Evolutionary conservation across 2,329 filamentous ascomycete genomes (phyloP), one percentile per base, ranked within the genome.

Genomic region (Aspergillus aculeatus): DNA sequence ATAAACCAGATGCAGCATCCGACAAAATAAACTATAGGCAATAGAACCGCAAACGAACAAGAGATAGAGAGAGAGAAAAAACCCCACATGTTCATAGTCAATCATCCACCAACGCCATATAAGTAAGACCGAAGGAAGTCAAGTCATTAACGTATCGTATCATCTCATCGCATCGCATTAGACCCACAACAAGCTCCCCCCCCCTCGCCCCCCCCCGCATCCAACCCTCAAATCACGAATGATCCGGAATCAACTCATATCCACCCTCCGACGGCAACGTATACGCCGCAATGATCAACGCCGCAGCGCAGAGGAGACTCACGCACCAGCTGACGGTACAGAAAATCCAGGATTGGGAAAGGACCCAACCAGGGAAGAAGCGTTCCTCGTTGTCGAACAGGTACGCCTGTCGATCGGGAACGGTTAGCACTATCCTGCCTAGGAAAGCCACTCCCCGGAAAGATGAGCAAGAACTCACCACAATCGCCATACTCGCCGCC

Each of bases 311-410:
- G 16, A 86, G 62, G 35, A 84, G 65, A 61, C 84, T 76, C 3
- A 86, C 71, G 56, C 76, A 79, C 84, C 85, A 88, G 66, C 83
- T 86, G 26, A 84, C 78, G 24, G 84, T 87, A 72, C 85, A 86
- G 57, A 96, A 83, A 32, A 89, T 84, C 86, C 90, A 97, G 1
- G 90, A 91, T 56, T 84, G 85, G 69, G 91, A 92, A 57, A 97
- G 83, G 60, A 83, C 82, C 90, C 92, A 97, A 61, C 92, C 92
- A 19, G 89, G 83, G 69, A 88, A 87, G 73, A 97, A 97, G 67
- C 91, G 87, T 52, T 89, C 85, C 73, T 96, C 90, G 71, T 94
- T 83, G 66, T 96, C 89, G 74, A 87, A 93, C 19, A 96, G 82
- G 72, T 91, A 95, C 19, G 91, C 88, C 92, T 96, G 26, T 35